These are phyloP conservation scores for Elongisporangium undulatum DNA, from an alignment of 352 stramenopile species.

Conservation along the genomic window DNA sequence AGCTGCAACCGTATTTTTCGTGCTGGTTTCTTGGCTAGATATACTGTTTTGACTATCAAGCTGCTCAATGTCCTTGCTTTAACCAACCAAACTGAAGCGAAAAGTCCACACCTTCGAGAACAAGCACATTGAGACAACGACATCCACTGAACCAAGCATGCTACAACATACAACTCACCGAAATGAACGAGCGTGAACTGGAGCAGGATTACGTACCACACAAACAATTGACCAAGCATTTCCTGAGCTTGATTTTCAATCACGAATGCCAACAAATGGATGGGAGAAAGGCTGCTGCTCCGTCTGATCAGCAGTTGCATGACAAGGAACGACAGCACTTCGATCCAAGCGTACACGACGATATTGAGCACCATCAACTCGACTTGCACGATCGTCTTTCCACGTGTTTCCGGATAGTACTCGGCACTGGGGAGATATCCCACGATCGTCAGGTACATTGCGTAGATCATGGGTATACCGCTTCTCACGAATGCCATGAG, in stretches of 20 bases:
- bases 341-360: conserved; percentile 8
- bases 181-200: conserved; percentile 17
- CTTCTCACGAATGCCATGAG: conserved; percentile 20
- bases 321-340: conserved; percentile 11
- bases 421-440: conserved; percentile 7
- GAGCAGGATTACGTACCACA: conserved; percentile 18
- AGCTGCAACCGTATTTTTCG: too few species aligned
- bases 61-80: neutral
- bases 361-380: conserved; percentile 6
- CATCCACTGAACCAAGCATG: neutral
- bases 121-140: neutral
- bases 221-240: conserved; percentile 14
- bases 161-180: neutral
- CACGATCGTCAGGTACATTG: conserved; percentile 11
- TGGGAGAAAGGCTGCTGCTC: conserved; percentile 12
- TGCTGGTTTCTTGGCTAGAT: too few species aligned
- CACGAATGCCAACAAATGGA: conserved; percentile 19
- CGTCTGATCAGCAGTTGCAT: conserved; percentile 13
- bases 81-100: conserved; percentile 11
- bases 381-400: conserved; percentile 2
- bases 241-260: conserved; percentile 18
- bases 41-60: too few species aligned
- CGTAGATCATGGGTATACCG: conserved; percentile 16
- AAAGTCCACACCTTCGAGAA: conserved; percentile 8
- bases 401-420: conserved; percentile 14